phyloP scores from a whole-genome alignment of 2,329 filamentous ascomycete species.

The Xylariaceae sp. region DNA sequence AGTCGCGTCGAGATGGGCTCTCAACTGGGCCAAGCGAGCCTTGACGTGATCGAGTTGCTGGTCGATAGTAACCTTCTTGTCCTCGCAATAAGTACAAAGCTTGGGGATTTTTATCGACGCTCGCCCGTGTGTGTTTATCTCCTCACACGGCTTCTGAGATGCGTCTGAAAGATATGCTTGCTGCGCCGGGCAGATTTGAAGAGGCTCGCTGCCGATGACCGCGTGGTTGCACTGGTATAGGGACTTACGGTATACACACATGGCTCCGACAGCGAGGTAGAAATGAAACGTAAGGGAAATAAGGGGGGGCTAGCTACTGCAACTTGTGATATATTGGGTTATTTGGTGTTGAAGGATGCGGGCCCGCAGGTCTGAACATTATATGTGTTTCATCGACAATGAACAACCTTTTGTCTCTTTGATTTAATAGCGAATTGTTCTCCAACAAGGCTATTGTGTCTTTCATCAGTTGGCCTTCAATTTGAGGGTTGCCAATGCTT shows the following conservation, averaged over 20 bases:
- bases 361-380: background rate
- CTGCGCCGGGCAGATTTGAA: constrained; percentile 22
- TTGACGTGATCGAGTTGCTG: constrained; percentile 14
- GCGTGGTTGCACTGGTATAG: constrained; percentile 35
- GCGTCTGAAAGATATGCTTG: constrained; percentile 13
- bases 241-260: constrained; percentile 34
- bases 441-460: background rate
- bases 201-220: constrained; percentile 8
- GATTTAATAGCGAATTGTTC: background rate
- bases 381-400: background rate
- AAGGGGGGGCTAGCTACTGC: background rate
- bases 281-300: constrained; percentile 1
- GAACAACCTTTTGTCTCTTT: background rate
- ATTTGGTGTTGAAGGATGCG: background rate
- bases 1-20: constrained; percentile 12
- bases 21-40: constrained; percentile 17
- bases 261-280: constrained; percentile 7
- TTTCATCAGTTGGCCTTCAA: background rate
- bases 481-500: background rate
- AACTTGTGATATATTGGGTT: background rate
- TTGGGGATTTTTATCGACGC: constrained; percentile 19
- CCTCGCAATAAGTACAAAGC: constrained; percentile 22
- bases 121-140: constrained; percentile 19
- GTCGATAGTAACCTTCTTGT: constrained; percentile 13
- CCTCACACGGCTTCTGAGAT: constrained; percentile 20